These are phyloP conservation scores for Cercospora citrullina DNA, from an alignment of 2,329 filamentous ascomycete genomes.

Conservation along the genomic window DNA sequence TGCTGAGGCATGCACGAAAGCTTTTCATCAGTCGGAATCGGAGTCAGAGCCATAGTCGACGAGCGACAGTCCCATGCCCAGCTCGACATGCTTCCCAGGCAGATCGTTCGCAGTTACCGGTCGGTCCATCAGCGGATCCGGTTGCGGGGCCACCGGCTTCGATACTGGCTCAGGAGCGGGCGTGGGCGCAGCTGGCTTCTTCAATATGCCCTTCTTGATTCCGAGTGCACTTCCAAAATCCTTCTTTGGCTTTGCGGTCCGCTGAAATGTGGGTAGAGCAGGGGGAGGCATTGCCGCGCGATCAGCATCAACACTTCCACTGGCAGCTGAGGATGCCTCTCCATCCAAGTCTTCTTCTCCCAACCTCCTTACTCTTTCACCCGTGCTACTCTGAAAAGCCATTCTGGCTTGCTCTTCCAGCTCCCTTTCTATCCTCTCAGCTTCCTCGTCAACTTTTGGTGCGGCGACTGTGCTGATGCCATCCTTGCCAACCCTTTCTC, in stretches of 20 bases:
- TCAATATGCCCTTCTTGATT: constrained; percentile 95
- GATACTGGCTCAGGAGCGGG: constrained; percentile 3
- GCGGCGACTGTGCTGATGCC: constrained; percentile 59
- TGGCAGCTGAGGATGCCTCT: constrained; percentile 33
- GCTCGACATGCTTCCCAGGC: constrained; percentile 4
- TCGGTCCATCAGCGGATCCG: background rate
- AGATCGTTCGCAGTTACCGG: constrained; percentile 3
- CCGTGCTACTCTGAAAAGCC: constrained; percentile 70
- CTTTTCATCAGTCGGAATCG: constrained; percentile 5
- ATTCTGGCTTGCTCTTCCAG: constrained; percentile 76
- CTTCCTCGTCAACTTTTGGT: constrained; percentile 59
- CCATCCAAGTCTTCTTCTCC: constrained; percentile 48
- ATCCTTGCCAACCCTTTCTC: constrained; percentile 69
- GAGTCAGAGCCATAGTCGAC: constrained; percentile 9
- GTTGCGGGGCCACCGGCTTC: background rate
- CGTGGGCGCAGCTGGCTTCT: constrained; percentile 57
- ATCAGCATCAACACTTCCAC: constrained; percentile 34
- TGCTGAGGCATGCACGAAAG: background rate
- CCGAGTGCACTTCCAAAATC: constrained; percentile 72
- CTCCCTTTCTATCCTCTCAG: constrained; percentile 70
- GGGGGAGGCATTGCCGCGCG: constrained; percentile 45
- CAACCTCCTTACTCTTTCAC: constrained; percentile 54
- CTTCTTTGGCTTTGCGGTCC: constrained; percentile 84
- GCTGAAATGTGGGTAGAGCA: constrained; percentile 68
- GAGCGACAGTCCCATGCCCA: constrained; percentile 1